Evolutionary conservation across 2,329 filamentous ascomycete genomes (phyloP).

Genomic region (Coleophoma eucalyptorum): DNA sequence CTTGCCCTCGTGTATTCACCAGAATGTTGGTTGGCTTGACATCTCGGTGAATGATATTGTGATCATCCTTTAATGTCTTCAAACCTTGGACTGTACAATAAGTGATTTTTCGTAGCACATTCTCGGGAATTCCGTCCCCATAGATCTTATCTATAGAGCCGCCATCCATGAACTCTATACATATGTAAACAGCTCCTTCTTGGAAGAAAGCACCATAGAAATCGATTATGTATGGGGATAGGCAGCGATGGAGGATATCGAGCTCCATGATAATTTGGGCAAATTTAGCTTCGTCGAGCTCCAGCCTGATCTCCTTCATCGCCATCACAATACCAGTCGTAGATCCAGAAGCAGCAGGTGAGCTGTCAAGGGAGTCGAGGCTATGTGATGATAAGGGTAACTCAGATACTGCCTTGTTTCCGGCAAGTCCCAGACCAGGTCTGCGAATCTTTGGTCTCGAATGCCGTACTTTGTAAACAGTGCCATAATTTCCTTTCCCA

Average conservation of each 20-base stretch:
- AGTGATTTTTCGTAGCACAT: constrained; percentile 84
- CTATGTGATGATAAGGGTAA: constrained; percentile 28
- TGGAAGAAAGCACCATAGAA: constrained; percentile 99
- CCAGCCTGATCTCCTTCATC: constrained; percentile 97
- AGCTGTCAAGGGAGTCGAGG: constrained; percentile 24
- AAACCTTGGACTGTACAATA: constrained; percentile 86
- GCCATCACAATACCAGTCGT: constrained; percentile 84
- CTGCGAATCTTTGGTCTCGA: constrained; percentile 58
- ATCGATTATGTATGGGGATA: constrained; percentile 95
- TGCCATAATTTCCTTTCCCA: constrained; percentile 97
- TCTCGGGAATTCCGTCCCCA: constrained; percentile 82
- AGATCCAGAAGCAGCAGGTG: constrained; percentile 33
- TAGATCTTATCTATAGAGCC: constrained; percentile 98
- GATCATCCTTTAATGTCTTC: constrained; percentile 91
- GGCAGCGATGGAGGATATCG: constrained; percentile 90
- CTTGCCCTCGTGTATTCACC: constrained; percentile 80
- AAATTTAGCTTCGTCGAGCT: constrained; percentile 95
- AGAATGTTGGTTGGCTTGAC: constrained; percentile 99
- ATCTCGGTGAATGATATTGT: constrained; percentile 98
- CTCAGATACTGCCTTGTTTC: constrained; percentile 24
- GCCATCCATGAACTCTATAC: constrained; percentile 99
- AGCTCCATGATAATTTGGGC: constrained; percentile 96
- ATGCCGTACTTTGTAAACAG: constrained; percentile 94
- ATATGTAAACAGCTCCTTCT: constrained; percentile 97
- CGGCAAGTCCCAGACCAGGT: constrained; percentile 54